phyloP scores from a whole-genome alignment of 1,139 yeast species.

The Debaryomyces fabryi region DNA sequence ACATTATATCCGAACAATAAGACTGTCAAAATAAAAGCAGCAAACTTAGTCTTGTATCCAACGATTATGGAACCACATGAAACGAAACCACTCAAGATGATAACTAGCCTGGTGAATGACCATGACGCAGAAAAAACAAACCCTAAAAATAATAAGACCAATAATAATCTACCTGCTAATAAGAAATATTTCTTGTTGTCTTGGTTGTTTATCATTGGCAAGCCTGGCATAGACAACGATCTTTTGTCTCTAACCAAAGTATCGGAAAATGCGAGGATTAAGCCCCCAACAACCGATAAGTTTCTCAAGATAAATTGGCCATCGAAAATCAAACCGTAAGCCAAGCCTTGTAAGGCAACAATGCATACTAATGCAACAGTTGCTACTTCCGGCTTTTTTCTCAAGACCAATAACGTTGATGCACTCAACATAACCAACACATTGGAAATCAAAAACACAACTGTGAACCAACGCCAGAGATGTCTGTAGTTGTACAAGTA shows the following conservation, averaged over 20 bases:
- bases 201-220: constrained; percentile 83
- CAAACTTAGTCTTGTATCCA: constrained; percentile 91
- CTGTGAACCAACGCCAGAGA: constrained; percentile 77
- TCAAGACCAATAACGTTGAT: constrained; percentile 70
- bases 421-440: constrained; percentile 73
- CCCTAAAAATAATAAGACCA: constrained; percentile 83
- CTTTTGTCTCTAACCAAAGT: constrained; percentile 82
- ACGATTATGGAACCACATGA: constrained; percentile 82
- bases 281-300: constrained; percentile 90
- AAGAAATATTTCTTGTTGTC: constrained; percentile 85
- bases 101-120: constrained; percentile 65
- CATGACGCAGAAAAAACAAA: constrained; percentile 80
- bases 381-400: constrained; percentile 72
- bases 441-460: constrained; percentile 64
- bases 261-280: constrained; percentile 85
- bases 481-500: constrained; percentile 82
- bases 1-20: constrained; percentile 77
- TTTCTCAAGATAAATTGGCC: constrained; percentile 82
- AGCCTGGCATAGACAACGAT: constrained; percentile 77
- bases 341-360: constrained; percentile 81
- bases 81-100: constrained; percentile 70
- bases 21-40: constrained; percentile 78
- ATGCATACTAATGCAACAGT: constrained; percentile 72
- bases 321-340: constrained; percentile 86
- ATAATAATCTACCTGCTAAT: constrained; percentile 85